Conservation (phyloP, 1,284 basidiomycete genomes). For the Wallemia mellicola region DNA sequence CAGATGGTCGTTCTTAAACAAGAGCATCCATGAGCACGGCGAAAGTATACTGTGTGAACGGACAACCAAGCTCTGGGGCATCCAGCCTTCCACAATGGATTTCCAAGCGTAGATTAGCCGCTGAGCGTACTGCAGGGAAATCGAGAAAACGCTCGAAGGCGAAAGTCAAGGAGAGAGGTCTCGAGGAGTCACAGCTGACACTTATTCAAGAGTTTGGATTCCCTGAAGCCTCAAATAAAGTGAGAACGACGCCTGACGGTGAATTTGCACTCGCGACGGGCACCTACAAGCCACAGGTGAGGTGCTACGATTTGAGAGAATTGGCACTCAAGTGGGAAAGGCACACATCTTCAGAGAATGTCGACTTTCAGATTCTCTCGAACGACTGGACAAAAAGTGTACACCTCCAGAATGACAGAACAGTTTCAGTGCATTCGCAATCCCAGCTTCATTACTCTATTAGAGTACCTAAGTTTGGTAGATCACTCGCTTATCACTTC, state of each 20-base stretch:
- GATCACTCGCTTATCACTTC: conserved; percentile 65
- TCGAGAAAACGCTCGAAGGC: not conserved
- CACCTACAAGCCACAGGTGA: conserved; percentile 91
- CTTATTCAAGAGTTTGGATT: conserved; percentile 90
- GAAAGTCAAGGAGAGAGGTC: not conserved
- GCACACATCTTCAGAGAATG: conserved; percentile 84
- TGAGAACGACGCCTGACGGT: conserved; percentile 73
- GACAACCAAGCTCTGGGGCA: not conserved
- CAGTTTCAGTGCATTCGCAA: conserved; percentile 78
- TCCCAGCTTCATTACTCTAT: conserved; percentile 72
- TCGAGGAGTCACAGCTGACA: conserved; percentile 23
- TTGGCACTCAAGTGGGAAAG: conserved; percentile 84
- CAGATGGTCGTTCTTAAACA: not conserved
- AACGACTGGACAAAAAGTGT: conserved; percentile 99
- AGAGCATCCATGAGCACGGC: not conserved
- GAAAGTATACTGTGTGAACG: not conserved
- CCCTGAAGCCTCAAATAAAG: conserved; percentile 72
- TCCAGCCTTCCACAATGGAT: not conserved
- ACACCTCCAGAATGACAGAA: conserved; percentile 85
- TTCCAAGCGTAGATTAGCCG: not conserved
- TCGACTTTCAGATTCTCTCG: conserved; percentile 89
- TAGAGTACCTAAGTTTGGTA: conserved; percentile 77
- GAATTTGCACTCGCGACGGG: conserved; percentile 79
- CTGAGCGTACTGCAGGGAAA: not conserved
- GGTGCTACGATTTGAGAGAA: conserved; percentile 82